Evolutionary conservation across 768 basidiomycete species (phyloP).

Genomic region (Boletus fagicola): DNA sequence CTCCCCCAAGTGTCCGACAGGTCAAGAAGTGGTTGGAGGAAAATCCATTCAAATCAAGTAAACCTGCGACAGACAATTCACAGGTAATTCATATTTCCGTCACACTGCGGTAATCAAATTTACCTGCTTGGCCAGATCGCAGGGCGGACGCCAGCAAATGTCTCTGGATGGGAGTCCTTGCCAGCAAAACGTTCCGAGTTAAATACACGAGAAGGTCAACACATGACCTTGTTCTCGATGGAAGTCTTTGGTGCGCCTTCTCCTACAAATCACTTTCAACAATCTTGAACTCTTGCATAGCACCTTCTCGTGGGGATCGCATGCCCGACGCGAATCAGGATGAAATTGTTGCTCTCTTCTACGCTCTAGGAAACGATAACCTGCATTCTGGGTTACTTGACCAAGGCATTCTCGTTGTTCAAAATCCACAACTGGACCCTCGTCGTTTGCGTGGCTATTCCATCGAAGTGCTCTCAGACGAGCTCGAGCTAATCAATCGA

Average conservation of each 20-base stretch:
- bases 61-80: constrained; percentile 38
- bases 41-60: constrained; percentile 17
- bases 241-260: constrained; percentile 75
- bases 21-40: constrained; percentile 53
- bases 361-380: constrained; percentile 55
- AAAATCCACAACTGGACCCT: constrained; percentile 37
- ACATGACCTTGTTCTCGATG: constrained; percentile 77
- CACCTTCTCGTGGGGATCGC: constrained; percentile 54
- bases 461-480: constrained; percentile 57
- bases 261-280: not conserved
- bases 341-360: constrained; percentile 68
- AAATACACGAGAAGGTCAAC: constrained; percentile 56
- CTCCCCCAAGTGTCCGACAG: constrained; percentile 61
- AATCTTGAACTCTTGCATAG: constrained; percentile 35
- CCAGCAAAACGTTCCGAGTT: constrained; percentile 42
- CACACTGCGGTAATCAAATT: not conserved
- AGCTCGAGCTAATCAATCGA: constrained; percentile 79
- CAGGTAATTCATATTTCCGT: constrained; percentile 42
- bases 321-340: constrained; percentile 60
- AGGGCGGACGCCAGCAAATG: constrained; percentile 73
- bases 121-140: constrained; percentile 47
- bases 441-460: constrained; percentile 43
- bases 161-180: constrained; percentile 64
- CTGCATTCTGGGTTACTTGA: constrained; percentile 28
- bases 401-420: constrained; percentile 57